These are phyloP conservation scores for Zygosaccharomyces gambellarensis DNA, from an alignment of 805 yeast genomes.

Conservation along the genomic window DNA sequence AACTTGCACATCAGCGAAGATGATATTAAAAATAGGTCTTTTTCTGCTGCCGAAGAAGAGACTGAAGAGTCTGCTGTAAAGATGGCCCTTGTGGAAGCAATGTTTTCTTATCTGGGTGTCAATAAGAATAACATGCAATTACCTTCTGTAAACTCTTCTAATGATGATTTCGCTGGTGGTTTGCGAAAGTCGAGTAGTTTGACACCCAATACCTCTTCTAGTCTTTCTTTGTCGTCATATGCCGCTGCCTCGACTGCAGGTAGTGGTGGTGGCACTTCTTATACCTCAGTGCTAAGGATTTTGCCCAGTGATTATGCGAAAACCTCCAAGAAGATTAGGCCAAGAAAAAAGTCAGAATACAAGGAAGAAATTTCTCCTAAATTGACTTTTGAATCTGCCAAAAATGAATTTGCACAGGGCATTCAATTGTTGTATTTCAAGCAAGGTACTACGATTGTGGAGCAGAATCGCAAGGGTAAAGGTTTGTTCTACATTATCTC, in stretches of 20 bases:
- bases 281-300: constrained; percentile 17
- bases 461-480: constrained; percentile 59
- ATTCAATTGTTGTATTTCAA: constrained; percentile 52
- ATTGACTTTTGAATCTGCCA: constrained; percentile 47
- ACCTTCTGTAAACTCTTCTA: constrained; percentile 8
- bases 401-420: constrained; percentile 53
- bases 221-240: constrained; percentile 16
- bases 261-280: constrained; percentile 1
- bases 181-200: neutral
- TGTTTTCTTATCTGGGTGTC: constrained; percentile 66
- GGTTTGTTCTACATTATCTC: constrained; percentile 80
- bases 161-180: constrained; percentile 2
- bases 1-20: constrained; percentile 8
- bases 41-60: constrained; percentile 60
- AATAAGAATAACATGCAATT: constrained; percentile 36
- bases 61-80: constrained; percentile 63
- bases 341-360: constrained; percentile 14
- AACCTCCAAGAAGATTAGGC: constrained; percentile 17
- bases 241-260: constrained; percentile 13
- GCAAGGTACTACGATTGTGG: constrained; percentile 53
- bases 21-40: constrained; percentile 31
- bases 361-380: constrained; percentile 24
- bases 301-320: constrained; percentile 25
- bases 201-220: constrained; percentile 13
- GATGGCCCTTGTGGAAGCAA: constrained; percentile 62